A percentile compares a stretch with the other conserved stretches of the same genome.
phyloP scores from a whole-genome alignment of 169 alveolate species.

The Ichthyophthirius multifiliis region DNA sequence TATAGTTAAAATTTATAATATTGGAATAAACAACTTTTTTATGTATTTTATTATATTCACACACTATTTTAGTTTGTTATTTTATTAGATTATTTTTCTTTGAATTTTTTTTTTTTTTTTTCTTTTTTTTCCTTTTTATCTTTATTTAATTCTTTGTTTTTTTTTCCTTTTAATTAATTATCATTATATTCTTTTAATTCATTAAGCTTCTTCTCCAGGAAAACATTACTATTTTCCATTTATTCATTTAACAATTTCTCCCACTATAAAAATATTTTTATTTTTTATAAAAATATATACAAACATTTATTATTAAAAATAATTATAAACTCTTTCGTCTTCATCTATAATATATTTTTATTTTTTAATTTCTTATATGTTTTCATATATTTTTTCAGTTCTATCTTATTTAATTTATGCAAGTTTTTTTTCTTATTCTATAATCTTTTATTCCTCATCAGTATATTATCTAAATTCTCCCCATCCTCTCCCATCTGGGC shows the following conservation, averaged over 20 bases:
- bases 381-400: slow-evolving; percentile 37
- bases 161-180: slow-evolving; percentile 24
- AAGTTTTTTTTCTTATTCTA: slow-evolving; percentile 31
- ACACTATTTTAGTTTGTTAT: neutral
- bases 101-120: slow-evolving; percentile 20
- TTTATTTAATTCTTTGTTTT: slow-evolving; percentile 25
- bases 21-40: no score
- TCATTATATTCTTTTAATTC: slow-evolving; percentile 18
- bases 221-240: slow-evolving; percentile 7
- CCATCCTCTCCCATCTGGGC: slow-evolving; percentile 92
- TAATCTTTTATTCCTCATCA: slow-evolving; percentile 55
- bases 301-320: neutral
- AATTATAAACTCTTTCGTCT: slow-evolving; percentile 52
- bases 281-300: neutral
- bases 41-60: slow-evolving; percentile 14
- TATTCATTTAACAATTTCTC: slow-evolving; percentile 28
- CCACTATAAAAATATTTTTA: slow-evolving; percentile 17
- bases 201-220: slow-evolving; percentile 20
- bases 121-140: slow-evolving; percentile 25
- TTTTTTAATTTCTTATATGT: slow-evolving; percentile 28
- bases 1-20: no score
- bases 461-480: slow-evolving; percentile 75
- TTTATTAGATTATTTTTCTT: no score
- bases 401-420: neutral
- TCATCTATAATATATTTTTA: slow-evolving; percentile 48